phyloP scores from a whole-genome alignment of 2,329 filamentous ascomycete genomes.

The Orbilia quercus region DNA sequence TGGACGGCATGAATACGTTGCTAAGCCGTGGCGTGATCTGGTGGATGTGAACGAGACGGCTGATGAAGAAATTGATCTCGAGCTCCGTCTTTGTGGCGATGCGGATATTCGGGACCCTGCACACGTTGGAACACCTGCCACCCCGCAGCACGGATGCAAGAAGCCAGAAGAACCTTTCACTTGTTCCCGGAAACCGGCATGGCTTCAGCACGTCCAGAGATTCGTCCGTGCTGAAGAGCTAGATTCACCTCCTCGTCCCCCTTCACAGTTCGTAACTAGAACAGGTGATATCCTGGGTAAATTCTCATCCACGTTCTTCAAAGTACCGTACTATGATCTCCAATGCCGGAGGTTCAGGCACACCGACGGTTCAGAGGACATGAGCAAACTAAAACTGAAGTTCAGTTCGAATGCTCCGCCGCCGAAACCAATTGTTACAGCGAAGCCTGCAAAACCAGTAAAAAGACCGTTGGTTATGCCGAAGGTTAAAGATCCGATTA shows the following conservation, averaged over 20 bases:
- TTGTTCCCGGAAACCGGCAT: conserved; percentile 33
- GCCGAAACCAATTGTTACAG: conserved; percentile 18
- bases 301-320: conserved; percentile 31
- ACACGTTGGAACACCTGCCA: neutral
- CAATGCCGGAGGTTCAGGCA: conserved; percentile 28
- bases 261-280: conserved; percentile 28
- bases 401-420: conserved; percentile 32
- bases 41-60: neutral
- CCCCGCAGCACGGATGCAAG: neutral
- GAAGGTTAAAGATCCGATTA: conserved; percentile 6
- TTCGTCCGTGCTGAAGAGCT: conserved; percentile 48
- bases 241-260: conserved; percentile 17
- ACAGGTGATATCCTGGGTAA: conserved; percentile 12
- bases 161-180: conserved; percentile 13
- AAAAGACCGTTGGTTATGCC: conserved; percentile 43
- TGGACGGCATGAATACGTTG: conserved; percentile 35
- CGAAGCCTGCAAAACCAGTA: conserved; percentile 8
- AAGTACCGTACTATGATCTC: conserved; percentile 31
- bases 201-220: conserved; percentile 37
- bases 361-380: conserved; percentile 27
- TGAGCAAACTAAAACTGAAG: conserved; percentile 31
- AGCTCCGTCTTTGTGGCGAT: neutral
- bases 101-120: neutral
- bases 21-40: conserved; percentile 12
- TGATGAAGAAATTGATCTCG: neutral